Base-by-base conservation (phyloP, 441 rosid genomes). In the Capsella rubella region DNA sequence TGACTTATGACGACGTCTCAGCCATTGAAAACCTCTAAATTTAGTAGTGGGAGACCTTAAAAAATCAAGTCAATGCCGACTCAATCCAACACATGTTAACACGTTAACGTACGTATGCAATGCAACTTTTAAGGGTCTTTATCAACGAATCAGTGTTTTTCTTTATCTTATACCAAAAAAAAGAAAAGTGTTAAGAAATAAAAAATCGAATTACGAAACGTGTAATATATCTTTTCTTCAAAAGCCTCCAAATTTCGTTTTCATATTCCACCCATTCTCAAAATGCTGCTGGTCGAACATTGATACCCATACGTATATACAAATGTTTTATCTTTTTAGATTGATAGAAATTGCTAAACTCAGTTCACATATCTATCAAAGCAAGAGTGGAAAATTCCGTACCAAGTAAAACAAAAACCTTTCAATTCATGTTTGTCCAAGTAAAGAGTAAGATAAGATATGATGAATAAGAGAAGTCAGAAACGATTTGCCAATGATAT, bases 21-120 rank as follows among this genome's bases (percentile, higher is more conserved):
- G 65, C 40, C 58, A 56, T 2, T 62, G 21, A 46, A 43, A 67
- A 51, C 51, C 35, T 62, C 37, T 28, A 12, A 62, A 4, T 63
- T 35, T 11, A 63, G 54, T 5, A 64, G 60, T 64, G 72, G 58
- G 52, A 63, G 75, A 76, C 71, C 10, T 64, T 11, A 31, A 70
- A 39, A 64, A 4, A 15, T 6, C 9, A 28, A 28, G 79, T 70
- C 75, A 64, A 63, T 2, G 71, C 16, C 47, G 73, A 34, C 64
- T 27, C 25, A 35, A 5, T 35, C 71, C 11, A 69, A 55, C 65
- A 49, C 39, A 63, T 0, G 5, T 39, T 16, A 63, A 69, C 75
- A 69, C 67, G 79, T 69, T 63, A 55, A 69, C 54, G 8, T 62
- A 16, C n/a, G n/a, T 16, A 42, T 63, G 60, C 55, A 64, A 43